Base-by-base conservation (phyloP, 306 rosid species). In the Macrotyloma uniflorum region DNA sequence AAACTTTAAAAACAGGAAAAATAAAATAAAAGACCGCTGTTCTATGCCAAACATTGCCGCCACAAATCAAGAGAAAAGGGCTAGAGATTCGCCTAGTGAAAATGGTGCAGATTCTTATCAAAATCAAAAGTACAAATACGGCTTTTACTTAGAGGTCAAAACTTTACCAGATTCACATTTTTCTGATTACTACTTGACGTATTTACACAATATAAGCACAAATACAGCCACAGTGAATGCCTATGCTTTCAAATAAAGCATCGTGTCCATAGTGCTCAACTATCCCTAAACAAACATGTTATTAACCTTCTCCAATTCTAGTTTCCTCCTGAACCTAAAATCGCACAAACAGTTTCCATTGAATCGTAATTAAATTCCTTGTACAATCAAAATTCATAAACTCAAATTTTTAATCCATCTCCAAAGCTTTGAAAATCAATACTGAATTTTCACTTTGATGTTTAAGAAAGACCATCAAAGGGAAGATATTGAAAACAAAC, bases 401-500 rank as follows among this genome's bases (percentile, higher is more conserved):
- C n/a, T 28, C 24, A 69, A n/a, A 14, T 12, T 36, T 36, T 24
- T 22, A 22, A 68, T 50, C 43, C 67, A 74, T 67, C 24, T 16
- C 68, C 22, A 71, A 51, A 79, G 43, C 72, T 71, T 74, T 9
- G 1, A 72, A 54, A 54, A 30, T 22, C 75, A 66, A 28, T 10
- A 23, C 33, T 4, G 20, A 79, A 20, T 20, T 51, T 72, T 67
- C 13, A 67, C 32, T 73, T 55, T 30, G 50, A 66, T 65, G 33
- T 32, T 46, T 61, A 8, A 30, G 22, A 73, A 20, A 26, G 6
- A 49, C 7, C 57, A 24, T 72, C 16, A 43, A 70, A 30, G 18
- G 23, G 55, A 66, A 13, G 5, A 51, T 28, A 10, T 20, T 1
- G 28, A 26, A 26, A 16, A 70, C 28, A 4, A 16, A 80, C 10